Conservation (phyloP, 805 yeast genomes). For the Sugiyamaella boreocaroliniensis region DNA sequence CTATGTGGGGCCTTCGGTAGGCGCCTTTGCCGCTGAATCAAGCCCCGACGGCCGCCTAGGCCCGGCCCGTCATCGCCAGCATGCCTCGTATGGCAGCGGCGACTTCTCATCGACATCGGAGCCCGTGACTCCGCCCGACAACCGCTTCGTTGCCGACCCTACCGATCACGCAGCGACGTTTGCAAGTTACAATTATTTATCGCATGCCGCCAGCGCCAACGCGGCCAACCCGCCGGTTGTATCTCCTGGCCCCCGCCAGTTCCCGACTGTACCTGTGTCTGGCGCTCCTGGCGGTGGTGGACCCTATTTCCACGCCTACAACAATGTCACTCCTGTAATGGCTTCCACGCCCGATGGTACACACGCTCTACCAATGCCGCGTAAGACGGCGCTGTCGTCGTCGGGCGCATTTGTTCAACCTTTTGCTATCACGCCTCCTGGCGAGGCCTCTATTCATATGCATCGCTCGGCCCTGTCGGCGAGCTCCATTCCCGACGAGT, state of each 20-base stretch:
- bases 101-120: conserved; percentile 9
- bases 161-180: not conserved
- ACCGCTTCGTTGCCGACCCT: conserved; percentile 1
- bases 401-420: not conserved
- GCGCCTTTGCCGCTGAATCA: not conserved
- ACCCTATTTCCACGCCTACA: too few species aligned
- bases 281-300: too few species aligned
- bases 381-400: not conserved
- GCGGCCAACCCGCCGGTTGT: too few species aligned
- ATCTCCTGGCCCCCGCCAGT: not conserved
- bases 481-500: not conserved
- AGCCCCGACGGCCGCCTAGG: not conserved
- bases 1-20: not conserved
- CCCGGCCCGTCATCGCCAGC: conserved; percentile 3
- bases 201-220: not conserved
- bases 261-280: not conserved
- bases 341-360: not conserved
- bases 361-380: not conserved
- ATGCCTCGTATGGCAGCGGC: conserved; percentile 8
- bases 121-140: conserved; percentile 12
- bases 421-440: conserved; percentile 3
- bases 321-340: too few species aligned
- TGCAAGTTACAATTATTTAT: not conserved
- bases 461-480: not conserved
- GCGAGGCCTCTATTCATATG: not conserved